phyloP scores from a whole-genome alignment of 2,329 filamentous ascomycete species.

The Aspergillus caelatus region DNA sequence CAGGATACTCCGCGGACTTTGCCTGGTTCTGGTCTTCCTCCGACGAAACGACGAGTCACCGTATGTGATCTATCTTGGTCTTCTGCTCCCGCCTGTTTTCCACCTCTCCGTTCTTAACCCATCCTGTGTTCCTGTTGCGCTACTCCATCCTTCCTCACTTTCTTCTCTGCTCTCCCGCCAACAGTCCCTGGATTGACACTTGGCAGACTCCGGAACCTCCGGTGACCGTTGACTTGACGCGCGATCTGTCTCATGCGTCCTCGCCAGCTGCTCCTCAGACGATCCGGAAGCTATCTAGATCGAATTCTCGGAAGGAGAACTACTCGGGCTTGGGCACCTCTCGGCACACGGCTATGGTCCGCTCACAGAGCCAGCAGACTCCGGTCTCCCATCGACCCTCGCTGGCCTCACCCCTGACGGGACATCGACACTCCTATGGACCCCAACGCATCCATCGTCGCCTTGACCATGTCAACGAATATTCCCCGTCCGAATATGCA shows the following conservation, averaged over 20 bases:
- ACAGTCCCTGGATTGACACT: constrained; percentile 44
- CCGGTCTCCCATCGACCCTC: constrained; percentile 35
- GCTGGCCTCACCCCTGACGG: constrained; percentile 25
- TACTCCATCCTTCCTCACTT: constrained; percentile 21
- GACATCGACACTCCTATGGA: constrained; percentile 37
- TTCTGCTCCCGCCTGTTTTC: constrained; percentile 36
- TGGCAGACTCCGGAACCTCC: constrained; percentile 45
- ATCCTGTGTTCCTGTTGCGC: constrained; percentile 28
- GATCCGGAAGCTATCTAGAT: constrained; percentile 27
- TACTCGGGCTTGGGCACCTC: constrained; percentile 29
- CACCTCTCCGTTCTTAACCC: constrained; percentile 25
- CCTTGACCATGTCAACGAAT: constrained; percentile 44
- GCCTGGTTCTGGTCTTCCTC: constrained; percentile 42
- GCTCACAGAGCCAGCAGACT: constrained; percentile 43
- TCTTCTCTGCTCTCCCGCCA: constrained; percentile 28
- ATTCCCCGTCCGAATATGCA: constrained; percentile 47
- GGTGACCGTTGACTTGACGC: constrained; percentile 34
- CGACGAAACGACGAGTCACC: constrained; percentile 49
- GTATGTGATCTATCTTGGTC: constrained; percentile 48
- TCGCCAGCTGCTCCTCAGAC: constrained; percentile 30
- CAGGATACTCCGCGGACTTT: constrained; percentile 44
- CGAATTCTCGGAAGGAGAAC: constrained; percentile 31
- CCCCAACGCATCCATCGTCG: constrained; percentile 28
- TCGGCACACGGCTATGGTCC: constrained; percentile 39
- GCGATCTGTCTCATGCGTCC: constrained; percentile 34